Conservation (phyloP, 345 rosid genomes). For the Luvunga scandens region DNA sequence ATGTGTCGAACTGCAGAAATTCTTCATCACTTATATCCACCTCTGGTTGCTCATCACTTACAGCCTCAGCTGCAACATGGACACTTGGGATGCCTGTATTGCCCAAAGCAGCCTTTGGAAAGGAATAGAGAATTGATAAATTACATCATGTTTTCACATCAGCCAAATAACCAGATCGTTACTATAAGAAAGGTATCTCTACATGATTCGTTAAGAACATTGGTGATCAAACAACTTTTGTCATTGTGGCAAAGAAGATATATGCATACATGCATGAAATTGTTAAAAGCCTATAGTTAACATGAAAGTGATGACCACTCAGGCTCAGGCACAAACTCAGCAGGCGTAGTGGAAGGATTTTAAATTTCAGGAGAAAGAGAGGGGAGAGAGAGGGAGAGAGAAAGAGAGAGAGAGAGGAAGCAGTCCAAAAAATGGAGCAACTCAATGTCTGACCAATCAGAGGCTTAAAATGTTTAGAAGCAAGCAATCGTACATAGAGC, state of each 20-base stretch:
- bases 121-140: background rate
- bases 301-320: background rate
- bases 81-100: slow-evolving; percentile 89
- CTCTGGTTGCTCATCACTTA: slow-evolving; percentile 78
- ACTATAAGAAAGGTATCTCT: background rate
- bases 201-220: background rate
- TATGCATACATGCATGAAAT: background rate
- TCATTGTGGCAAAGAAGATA: background rate
- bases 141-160: background rate
- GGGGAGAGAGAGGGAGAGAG: background rate
- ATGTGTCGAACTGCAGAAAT: slow-evolving; percentile 79
- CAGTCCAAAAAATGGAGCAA: background rate
- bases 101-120: slow-evolving; percentile 82
- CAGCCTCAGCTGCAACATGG: slow-evolving; percentile 47
- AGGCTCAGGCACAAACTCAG: background rate
- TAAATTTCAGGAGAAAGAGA: background rate
- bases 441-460: background rate
- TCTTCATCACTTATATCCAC: slow-evolving; percentile 94
- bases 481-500: background rate
- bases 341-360: background rate
- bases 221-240: background rate
- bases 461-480: background rate
- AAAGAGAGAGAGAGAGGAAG: background rate
- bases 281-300: background rate
- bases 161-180: background rate